These are phyloP conservation scores for Pseudocercospora cruenta DNA, from an alignment of 2,329 filamentous ascomycete species.

Conservation along the genomic window DNA sequence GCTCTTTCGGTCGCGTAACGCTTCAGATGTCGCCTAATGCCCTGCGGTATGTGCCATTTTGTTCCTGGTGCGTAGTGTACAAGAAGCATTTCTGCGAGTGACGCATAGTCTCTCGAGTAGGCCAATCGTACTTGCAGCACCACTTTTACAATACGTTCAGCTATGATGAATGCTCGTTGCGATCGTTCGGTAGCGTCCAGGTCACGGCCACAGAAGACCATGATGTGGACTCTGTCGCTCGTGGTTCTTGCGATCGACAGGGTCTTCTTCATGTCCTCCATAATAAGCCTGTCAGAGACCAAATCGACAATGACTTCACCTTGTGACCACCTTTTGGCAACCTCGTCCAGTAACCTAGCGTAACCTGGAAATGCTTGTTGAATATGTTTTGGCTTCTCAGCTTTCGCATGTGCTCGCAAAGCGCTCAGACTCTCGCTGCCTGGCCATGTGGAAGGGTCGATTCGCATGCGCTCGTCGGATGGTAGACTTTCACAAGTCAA, in stretches of 20 bases:
- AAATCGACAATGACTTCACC: background rate
- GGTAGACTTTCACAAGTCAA: background rate
- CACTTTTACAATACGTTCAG: conserved; percentile 36
- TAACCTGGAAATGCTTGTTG: conserved; percentile 6
- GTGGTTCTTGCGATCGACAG: background rate
- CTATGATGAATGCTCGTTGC: conserved; percentile 18
- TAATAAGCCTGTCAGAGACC: background rate
- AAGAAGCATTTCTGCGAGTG: conserved; percentile 11
- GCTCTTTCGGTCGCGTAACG: background rate
- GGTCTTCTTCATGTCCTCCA: conserved; percentile 8
- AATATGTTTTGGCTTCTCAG: background rate
- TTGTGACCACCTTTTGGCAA: conserved; percentile 5
- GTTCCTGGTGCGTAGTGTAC: background rate
- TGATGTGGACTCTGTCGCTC: conserved; percentile 21
- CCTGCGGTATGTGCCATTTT: background rate
- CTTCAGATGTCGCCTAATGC: conserved; percentile 5
- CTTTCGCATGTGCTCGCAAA: background rate
- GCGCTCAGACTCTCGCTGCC: conserved; percentile 4
- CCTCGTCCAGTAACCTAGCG: conserved; percentile 2
- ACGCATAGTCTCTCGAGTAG: conserved; percentile 5
- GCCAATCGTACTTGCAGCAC: conserved; percentile 3
- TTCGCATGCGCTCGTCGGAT: background rate
- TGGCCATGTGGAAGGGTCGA: background rate
- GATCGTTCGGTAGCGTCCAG: background rate
- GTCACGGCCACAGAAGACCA: conserved; percentile 25